A percentile compares a stretch with the other conserved stretches of the same genome.
Conservation (phyloP, 1,284 basidiomycete genomes). For the Trametes hirsuta region DNA sequence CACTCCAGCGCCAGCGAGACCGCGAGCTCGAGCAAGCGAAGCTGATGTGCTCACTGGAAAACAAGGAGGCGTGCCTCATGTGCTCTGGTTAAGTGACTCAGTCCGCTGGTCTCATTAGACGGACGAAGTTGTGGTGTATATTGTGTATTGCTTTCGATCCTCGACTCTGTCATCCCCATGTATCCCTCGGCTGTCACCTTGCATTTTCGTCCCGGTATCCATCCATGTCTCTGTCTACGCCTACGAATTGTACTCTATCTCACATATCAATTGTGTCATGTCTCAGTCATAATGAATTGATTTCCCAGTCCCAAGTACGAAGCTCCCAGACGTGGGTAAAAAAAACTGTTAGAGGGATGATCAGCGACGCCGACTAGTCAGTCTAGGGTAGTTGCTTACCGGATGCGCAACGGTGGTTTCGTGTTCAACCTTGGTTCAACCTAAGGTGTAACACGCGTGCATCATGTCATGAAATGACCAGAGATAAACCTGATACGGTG, state of each 20-base stretch:
- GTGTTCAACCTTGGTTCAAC: too few relatives aligned
- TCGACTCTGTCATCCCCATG: not conserved
- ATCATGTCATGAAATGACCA: too few relatives aligned
- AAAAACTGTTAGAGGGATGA: too few relatives aligned
- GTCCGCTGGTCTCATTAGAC: not conserved
- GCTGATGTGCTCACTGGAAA: slow-evolving; percentile 84
- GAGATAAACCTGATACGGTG: too few relatives aligned
- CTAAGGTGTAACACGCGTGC: too few relatives aligned
- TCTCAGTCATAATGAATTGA: not conserved
- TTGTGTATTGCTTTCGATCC: slow-evolving; percentile 11
- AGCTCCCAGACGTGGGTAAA: too few relatives aligned
- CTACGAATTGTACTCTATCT: slow-evolving; percentile 10
- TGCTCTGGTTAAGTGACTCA: slow-evolving; percentile 65
- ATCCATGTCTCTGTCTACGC: slow-evolving; percentile 14
- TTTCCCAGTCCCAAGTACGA: too few relatives aligned
- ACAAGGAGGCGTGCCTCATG: slow-evolving; percentile 88
- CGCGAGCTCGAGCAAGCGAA: slow-evolving; percentile 84
- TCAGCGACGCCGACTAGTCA: too few relatives aligned
- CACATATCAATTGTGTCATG: slow-evolving; percentile 8
- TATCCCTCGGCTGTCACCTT: slow-evolving; percentile 8
- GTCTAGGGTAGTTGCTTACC: too few relatives aligned
- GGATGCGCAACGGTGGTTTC: too few relatives aligned
- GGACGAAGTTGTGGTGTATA: slow-evolving; percentile 2
- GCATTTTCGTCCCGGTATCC: slow-evolving; percentile 1
- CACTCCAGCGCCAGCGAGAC: slow-evolving; percentile 71